These are phyloP conservation scores for Penium margaritaceum DNA, from an alignment of 139 green algal genomes.

Conservation along the genomic window DNA sequence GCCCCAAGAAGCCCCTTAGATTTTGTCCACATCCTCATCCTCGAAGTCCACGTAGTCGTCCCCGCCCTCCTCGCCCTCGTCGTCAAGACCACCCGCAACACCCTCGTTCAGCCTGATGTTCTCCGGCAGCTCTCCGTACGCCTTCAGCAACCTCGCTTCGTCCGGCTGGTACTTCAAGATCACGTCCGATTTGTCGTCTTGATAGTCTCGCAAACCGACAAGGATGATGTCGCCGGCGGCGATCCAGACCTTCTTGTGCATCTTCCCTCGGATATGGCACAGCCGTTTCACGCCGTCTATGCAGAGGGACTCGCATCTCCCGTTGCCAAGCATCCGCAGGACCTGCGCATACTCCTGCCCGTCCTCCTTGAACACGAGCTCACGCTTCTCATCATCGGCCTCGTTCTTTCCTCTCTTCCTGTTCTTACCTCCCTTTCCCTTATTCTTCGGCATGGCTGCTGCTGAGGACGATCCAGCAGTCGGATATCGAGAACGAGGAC, in stretches of 20 bases:
- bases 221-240: conserved; percentile 89
- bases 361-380: conserved; percentile 99
- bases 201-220: conserved; percentile 93
- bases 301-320: conserved; percentile 90
- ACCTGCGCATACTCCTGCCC: conserved; percentile 92
- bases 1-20: conserved; percentile 12
- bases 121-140: conserved; percentile 97
- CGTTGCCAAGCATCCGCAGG: conserved; percentile 96
- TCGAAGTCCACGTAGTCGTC: conserved; percentile 39
- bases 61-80: conserved; percentile 23
- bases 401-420: conserved; percentile 47
- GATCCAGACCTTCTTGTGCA: conserved; percentile 98
- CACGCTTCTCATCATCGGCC: conserved; percentile 79
- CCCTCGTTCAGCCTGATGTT: conserved; percentile 37
- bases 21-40: conserved; percentile 40
- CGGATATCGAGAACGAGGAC: too few species aligned
- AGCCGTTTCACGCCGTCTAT: conserved; percentile 94
- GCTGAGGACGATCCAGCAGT: too few species aligned
- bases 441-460: conserved; percentile 38
- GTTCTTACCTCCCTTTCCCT: conserved; percentile 50
- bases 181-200: conserved; percentile 98
- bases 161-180: conserved; percentile 98
- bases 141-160: conserved; percentile 81
- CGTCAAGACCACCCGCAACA: conserved; percentile 28
- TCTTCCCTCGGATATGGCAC: conserved; percentile 98